Base-by-base conservation (phyloP, 2,329 filamentous ascomycete genomes). In the Pezicula neosporulosa region DNA sequence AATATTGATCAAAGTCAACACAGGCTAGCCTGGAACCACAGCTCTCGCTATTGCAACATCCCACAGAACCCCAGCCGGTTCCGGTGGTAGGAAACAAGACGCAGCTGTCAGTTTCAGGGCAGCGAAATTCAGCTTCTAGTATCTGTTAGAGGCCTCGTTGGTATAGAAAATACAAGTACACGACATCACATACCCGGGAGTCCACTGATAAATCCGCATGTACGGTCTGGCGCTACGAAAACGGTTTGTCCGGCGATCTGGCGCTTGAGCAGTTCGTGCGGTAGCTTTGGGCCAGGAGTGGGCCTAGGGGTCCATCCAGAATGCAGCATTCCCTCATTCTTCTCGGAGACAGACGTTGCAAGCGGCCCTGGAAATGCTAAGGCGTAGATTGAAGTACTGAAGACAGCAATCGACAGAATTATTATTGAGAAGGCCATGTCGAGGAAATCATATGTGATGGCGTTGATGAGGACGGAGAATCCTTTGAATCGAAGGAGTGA, bases 121-220 rank as follows among this genome's bases (percentile, higher is more conserved):
- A 79, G 12, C 66, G 71, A 56, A 70, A 76, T 4, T 66, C 66
- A 2, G 68, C 70, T 18, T 65, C 73, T 71, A 38, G 43, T 10
- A 27, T n/a, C 13, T 28, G 15, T 36, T 35, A 41, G 30, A 55
- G 44, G 56, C 42, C 52, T 48, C 30, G 44, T 6, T 9, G 15
- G 15, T 10, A 21, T 19, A 13, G 24, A 28, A 12, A 10, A 4
- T 6, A 24, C 7, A 4, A 24, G 24, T 33, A 45, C 27, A 24
- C 10, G 43, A 44, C 10, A 37, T 37, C 18, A 59, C 62, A 50
- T 60, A 73, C 71, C 66, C 12, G 66, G 49, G 27, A 64, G 66
- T 30, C 71, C 77, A 28, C 67, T 68, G 37, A 80, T 62, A 59
- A 69, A 80, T 55, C 77, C 77, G 52, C 77, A 80, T 0, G 73